A percentile compares a stretch with the other conserved stretches of the same genome.
Evolutionary conservation across 2,329 filamentous ascomycete species (phyloP).

Genomic region (Atkinsonella texensis): DNA sequence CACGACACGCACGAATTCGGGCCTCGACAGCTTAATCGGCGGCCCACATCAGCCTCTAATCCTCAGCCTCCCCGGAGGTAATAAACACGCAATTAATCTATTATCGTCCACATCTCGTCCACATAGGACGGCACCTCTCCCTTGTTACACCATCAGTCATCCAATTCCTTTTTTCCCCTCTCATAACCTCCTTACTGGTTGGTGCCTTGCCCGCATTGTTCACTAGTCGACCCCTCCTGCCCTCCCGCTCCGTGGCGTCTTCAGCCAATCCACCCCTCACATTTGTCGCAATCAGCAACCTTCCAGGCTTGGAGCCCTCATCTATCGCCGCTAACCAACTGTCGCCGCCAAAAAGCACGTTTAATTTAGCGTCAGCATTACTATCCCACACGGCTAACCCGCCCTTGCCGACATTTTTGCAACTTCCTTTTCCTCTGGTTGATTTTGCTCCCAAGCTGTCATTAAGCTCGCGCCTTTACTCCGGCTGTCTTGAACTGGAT

Average conservation of each 20-base stretch:
- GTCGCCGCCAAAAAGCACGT: neutral
- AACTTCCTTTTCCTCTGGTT: neutral
- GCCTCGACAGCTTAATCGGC: conserved; percentile 16
- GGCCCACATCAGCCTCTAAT: neutral
- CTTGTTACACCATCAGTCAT: neutral
- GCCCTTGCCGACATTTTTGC: neutral
- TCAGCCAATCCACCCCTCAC: conserved; percentile 9
- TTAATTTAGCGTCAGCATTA: conserved; percentile 1
- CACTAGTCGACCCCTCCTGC: conserved; percentile 6
- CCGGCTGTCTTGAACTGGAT: conserved; percentile 31
- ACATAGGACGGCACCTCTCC: neutral
- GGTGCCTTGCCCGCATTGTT: neutral
- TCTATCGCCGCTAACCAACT: neutral
- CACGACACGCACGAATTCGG: neutral
- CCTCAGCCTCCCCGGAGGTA: neutral
- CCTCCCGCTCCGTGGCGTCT: conserved; percentile 5
- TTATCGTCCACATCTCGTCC: neutral
- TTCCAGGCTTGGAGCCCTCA: neutral
- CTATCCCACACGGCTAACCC: neutral
- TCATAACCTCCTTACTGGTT: neutral
- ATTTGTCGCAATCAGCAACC: conserved; percentile 8
- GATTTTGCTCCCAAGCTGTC: neutral
- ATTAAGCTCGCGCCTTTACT: conserved; percentile 25
- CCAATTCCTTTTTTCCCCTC: neutral
- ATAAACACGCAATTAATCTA: neutral